These are phyloP conservation scores for Neckera pumila DNA, from an alignment of 225 moss, liverwort and hornwort genomes.

Conservation along the genomic window DNA sequence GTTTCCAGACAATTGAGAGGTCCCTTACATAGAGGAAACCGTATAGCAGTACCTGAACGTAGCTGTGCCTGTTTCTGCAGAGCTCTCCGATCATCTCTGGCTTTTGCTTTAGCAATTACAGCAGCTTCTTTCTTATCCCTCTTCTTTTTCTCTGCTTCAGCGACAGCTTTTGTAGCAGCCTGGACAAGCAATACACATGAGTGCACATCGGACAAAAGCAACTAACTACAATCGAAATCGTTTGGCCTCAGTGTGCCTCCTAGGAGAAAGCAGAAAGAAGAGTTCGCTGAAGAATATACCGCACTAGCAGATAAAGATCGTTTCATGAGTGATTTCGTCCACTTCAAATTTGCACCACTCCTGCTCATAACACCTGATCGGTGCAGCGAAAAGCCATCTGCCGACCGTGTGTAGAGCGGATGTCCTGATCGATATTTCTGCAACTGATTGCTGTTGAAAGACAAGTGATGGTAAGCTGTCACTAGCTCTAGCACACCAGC, in stretches of 20 bases:
- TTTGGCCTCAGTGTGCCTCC: background rate
- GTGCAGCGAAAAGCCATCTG: constrained; percentile 84
- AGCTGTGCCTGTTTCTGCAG: constrained; percentile 20
- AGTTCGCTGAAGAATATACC: constrained; percentile 22
- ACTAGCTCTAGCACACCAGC: background rate
- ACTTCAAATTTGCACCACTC: constrained; percentile 82
- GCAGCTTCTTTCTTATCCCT: constrained; percentile 62
- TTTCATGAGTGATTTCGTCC: constrained; percentile 81
- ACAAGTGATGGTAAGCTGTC: constrained; percentile 8
- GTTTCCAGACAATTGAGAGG: background rate
- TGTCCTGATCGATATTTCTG: constrained; percentile 70
- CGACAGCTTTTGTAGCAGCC: constrained; percentile 83
- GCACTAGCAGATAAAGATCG: constrained; percentile 73
- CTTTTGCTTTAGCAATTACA: constrained; percentile 40
- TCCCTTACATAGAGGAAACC: background rate
- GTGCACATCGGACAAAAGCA: background rate
- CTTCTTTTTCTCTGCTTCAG: constrained; percentile 72
- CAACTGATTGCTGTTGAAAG: constrained; percentile 66
- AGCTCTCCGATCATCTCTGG: constrained; percentile 35
- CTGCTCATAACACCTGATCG: constrained; percentile 79
- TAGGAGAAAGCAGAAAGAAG: background rate
- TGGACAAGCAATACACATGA: constrained; percentile 10
- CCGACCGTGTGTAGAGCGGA: constrained; percentile 83
- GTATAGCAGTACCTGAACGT: constrained; percentile 10
- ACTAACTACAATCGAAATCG: background rate